Conservation (phyloP, 345 rosid species). For the Lepidium aucheri region DNA sequence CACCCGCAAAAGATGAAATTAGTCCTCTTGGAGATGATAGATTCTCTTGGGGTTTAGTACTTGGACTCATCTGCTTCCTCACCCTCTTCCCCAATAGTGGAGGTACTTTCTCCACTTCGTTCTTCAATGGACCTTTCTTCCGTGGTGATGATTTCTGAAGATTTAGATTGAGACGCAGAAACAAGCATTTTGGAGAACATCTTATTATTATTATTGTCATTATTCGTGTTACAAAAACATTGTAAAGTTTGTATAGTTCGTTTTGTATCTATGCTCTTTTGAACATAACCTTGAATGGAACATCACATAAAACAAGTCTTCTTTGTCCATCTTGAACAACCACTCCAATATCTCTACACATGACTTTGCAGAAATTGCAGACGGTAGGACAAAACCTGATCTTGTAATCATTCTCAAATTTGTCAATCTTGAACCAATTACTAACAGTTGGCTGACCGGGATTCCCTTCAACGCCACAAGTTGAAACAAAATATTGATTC, state of each 20-base stretch:
- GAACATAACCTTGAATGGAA: slow-evolving; percentile 45
- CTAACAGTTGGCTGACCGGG: slow-evolving; percentile 37
- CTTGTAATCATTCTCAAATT: slow-evolving; percentile 40
- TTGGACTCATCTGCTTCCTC: slow-evolving; percentile 84
- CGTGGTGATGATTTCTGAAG: slow-evolving; percentile 48
- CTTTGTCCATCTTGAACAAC: slow-evolving; percentile 36
- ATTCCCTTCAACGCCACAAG: slow-evolving; percentile 53
- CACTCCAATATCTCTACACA: slow-evolving; percentile 52
- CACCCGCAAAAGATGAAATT: slow-evolving; percentile 84
- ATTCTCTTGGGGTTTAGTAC: slow-evolving; percentile 74
- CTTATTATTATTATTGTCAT: background rate
- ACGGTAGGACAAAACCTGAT: slow-evolving; percentile 57
- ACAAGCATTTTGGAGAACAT: background rate
- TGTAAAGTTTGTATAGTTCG: background rate
- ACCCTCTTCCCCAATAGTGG: slow-evolving; percentile 88
- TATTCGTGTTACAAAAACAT: background rate
- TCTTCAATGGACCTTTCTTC: slow-evolving; percentile 70
- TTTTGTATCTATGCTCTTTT: slow-evolving; percentile 33
- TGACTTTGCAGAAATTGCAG: slow-evolving; percentile 40
- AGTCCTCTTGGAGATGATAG: slow-evolving; percentile 63
- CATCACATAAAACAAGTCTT: slow-evolving; percentile 47
- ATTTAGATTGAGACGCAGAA: background rate
- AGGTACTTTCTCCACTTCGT: slow-evolving; percentile 77
- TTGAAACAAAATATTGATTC: slow-evolving; percentile 35
- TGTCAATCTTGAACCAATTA: slow-evolving; percentile 68